Conservation (phyloP, 176 grass and related monocot genomes). For the Hyparrhenia diplandra region DNA sequence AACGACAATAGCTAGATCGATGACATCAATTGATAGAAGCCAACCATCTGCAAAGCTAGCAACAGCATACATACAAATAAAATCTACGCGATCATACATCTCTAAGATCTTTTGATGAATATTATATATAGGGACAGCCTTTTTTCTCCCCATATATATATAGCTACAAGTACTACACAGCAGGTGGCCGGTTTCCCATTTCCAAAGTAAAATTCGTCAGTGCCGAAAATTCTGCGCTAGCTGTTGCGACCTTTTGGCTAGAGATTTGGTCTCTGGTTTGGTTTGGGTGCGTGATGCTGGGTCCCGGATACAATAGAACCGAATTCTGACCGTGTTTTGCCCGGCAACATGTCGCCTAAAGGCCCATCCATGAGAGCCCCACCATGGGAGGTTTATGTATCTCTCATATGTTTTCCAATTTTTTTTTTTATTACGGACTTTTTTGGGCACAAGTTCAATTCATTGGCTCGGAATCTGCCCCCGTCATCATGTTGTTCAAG, state of each 20-base stretch:
- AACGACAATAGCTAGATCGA: not conserved
- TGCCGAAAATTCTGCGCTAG: not conserved
- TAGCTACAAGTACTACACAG: conserved; percentile 13
- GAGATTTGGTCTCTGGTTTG: conserved; percentile 36
- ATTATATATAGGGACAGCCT: not conserved
- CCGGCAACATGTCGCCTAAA: conserved; percentile 48
- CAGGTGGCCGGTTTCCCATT: conserved; percentile 12
- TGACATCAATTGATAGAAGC: not conserved
- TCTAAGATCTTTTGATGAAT: conserved; percentile 22
- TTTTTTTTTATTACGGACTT: not conserved
- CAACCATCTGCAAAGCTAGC: conserved; percentile 15
- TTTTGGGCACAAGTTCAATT: not conserved
- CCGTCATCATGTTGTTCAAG: too few species aligned
- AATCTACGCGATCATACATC: not conserved
- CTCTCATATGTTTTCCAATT: not conserved
- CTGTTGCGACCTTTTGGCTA: not conserved
- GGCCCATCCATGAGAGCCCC: conserved; percentile 26
- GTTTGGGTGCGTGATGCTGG: not conserved
- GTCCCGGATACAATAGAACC: conserved; percentile 28
- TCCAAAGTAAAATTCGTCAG: conserved; percentile 26
- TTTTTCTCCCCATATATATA: conserved; percentile 2
- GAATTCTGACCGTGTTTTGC: conserved; percentile 35
- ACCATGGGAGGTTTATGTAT: not conserved
- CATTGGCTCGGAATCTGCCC: not conserved
- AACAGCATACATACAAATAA: conserved; percentile 25